phyloP scores from a whole-genome alignment of 176 grass and related monocot species.

The Pharus latifolius region DNA sequence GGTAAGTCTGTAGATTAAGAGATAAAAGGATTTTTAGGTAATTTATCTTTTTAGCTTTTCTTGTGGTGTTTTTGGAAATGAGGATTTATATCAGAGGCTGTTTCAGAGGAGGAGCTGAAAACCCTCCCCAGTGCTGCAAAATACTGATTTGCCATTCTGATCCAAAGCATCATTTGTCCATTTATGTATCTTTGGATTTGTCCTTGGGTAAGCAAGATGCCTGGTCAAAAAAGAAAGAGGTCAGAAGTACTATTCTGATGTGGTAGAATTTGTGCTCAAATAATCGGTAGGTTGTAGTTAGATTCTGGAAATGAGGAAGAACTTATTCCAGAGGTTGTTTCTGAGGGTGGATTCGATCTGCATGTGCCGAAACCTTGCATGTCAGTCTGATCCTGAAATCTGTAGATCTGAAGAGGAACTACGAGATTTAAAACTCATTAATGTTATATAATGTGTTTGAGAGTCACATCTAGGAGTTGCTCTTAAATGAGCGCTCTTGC shows the following conservation, averaged over 20 bases:
- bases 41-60: not conserved
- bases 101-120: constrained; percentile 29
- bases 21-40: not conserved
- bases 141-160: constrained; percentile 30
- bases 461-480: too few relatives aligned
- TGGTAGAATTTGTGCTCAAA: not conserved
- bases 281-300: too few relatives aligned
- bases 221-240: not conserved
- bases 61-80: constrained; percentile 17
- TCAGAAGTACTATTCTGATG: not conserved
- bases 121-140: constrained; percentile 13
- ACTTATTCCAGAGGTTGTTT: constrained; percentile 23
- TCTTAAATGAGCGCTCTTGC: too few relatives aligned
- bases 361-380: constrained; percentile 19
- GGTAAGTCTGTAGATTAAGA: not conserved
- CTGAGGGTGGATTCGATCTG: constrained; percentile 11
- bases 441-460: too few relatives aligned
- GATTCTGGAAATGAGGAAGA: constrained; percentile 24
- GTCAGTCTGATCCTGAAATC: constrained; percentile 11
- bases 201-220: not conserved
- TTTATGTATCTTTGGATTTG: not conserved
- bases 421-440: too few relatives aligned
- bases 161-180: not conserved
- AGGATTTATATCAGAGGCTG: constrained; percentile 24
- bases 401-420: constrained; percentile 1